Evolutionary conservation across 2,329 filamentous ascomycete genomes (phyloP), one percentile per base, ranked within the genome.

Genomic region (Diaporthe ampelina): DNA sequence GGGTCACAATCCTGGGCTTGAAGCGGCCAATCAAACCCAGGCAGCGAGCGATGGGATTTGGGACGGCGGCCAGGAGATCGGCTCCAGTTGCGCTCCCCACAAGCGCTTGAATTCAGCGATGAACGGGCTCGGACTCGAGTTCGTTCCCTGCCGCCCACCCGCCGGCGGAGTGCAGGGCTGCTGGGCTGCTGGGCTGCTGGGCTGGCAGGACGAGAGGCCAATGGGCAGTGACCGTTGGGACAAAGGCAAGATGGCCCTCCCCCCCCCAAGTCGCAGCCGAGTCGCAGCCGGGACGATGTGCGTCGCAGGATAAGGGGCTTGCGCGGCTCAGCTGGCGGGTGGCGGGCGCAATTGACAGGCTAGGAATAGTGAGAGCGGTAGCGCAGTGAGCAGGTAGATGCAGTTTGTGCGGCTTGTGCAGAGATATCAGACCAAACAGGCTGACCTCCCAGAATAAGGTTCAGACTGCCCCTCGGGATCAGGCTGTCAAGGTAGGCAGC

Each of bases 11-110:
- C 13, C 37, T 37, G 45, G 29, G 63, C 37, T 71, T 61, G 69
- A 48, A 50, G 50, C 69, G 56, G 56, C 69, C 69, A 71, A 61
- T 70, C 56, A 71, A 50, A 45, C 43, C 21, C 29, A 71, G 69
- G 69, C 56, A 71, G 24, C 29, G 9, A n/a, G 26, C 40, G 37
- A 10, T 17, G n/a, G 50, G 50, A 11, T 45, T 70, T 43, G 61
- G 61, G 4, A 67, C 43, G 61, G 59, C 61, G 43, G 59, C 37
- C 45, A 29, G 45, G 45, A 2, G 21, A 52, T 37, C 45, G 61
- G 61, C 61, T 50, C 43, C 61, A 67, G 13, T 35, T 67, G 61
- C 43, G 61, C 61, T n/a, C 37, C 29, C 17, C 19, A 21, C 35
- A 35, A 35, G 10, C 13, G 19, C 19, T 21, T 24, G 19, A 24